Evolutionary conservation across 768 basidiomycete species (phyloP).

Genomic region (Termitomyces sp.): DNA sequence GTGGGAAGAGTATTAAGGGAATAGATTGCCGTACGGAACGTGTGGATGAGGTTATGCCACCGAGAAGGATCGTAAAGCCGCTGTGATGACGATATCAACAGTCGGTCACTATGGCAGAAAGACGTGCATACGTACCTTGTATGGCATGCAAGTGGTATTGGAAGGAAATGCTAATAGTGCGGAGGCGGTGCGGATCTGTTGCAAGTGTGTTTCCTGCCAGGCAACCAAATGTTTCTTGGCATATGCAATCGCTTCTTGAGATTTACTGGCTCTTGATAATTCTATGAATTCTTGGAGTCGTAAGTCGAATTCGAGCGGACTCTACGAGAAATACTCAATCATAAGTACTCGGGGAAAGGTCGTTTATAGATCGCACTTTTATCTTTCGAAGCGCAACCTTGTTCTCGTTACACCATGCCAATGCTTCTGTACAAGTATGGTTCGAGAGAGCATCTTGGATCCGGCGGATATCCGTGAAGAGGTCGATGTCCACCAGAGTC

Average conservation of each 20-base stretch:
- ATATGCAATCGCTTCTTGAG: slow-evolving; percentile 79
- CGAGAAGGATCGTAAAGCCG: slow-evolving; percentile 78
- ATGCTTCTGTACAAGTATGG: slow-evolving; percentile 83
- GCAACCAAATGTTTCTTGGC: slow-evolving; percentile 72
- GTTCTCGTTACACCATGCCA: slow-evolving; percentile 97
- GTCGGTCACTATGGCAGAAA: not conserved
- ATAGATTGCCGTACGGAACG: slow-evolving; percentile 86
- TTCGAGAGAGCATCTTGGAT: slow-evolving; percentile 78
- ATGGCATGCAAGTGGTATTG: slow-evolving; percentile 69
- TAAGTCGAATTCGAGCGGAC: slow-evolving; percentile 93
- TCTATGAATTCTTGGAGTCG: slow-evolving; percentile 97
- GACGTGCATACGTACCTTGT: slow-evolving; percentile 54
- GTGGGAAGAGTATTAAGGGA: slow-evolving; percentile 84
- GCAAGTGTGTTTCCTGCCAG: slow-evolving; percentile 80
- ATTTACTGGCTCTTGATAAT: slow-evolving; percentile 65
- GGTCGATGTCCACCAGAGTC: slow-evolving; percentile 87
- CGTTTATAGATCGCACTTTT: slow-evolving; percentile 47
- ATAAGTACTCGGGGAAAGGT: not conserved
- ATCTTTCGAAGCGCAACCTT: slow-evolving; percentile 87
- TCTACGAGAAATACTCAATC: slow-evolving; percentile 43
- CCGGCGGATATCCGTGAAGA: slow-evolving; percentile 84
- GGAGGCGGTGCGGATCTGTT: slow-evolving; percentile 74
- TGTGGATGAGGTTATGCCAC: slow-evolving; percentile 70
- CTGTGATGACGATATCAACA: slow-evolving; percentile 33
- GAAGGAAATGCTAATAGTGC: slow-evolving; percentile 74